These are phyloP conservation scores for Hirschioporus abietinus DNA, from an alignment of 768 basidiomycete species.

Conservation along the genomic window DNA sequence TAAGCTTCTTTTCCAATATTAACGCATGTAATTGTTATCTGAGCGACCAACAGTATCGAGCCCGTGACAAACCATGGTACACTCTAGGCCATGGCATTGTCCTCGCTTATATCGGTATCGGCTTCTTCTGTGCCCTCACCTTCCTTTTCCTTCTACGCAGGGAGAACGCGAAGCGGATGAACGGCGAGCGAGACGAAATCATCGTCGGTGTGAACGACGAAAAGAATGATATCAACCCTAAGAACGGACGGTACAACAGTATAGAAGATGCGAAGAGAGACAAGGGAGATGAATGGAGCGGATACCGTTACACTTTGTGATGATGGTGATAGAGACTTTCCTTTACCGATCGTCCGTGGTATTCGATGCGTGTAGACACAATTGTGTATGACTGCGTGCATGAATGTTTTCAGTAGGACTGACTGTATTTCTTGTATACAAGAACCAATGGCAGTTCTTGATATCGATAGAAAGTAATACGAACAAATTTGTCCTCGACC, in stretches of 20 bases:
- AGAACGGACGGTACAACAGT: conserved; percentile 53
- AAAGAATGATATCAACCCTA: conserved; percentile 29
- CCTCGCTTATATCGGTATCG: conserved; percentile 66
- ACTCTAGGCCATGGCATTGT: conserved; percentile 58
- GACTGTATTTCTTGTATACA: too few species aligned
- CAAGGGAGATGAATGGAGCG: conserved; percentile 73
- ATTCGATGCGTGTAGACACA: too few species aligned
- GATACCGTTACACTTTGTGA: conserved; percentile 64
- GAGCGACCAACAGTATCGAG: conserved; percentile 45
- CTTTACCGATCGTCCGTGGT: neutral
- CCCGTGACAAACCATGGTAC: conserved; percentile 63
- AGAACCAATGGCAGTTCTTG: too few species aligned
- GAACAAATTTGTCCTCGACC: too few species aligned
- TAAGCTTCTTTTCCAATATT: conserved; percentile 28
- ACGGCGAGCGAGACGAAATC: conserved; percentile 64
- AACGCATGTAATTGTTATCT: neutral
- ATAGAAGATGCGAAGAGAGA: conserved; percentile 61
- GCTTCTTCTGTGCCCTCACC: conserved; percentile 41
- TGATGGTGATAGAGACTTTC: neutral
- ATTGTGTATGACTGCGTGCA: too few species aligned
- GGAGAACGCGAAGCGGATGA: conserved; percentile 63
- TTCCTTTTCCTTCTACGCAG: conserved; percentile 40
- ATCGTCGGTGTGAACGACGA: conserved; percentile 44
- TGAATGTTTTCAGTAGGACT: too few species aligned
- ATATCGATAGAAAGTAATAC: too few species aligned